Conservation (phyloP, 495 filamentous ascomycete species). For the Jackrogersella minutella region DNA sequence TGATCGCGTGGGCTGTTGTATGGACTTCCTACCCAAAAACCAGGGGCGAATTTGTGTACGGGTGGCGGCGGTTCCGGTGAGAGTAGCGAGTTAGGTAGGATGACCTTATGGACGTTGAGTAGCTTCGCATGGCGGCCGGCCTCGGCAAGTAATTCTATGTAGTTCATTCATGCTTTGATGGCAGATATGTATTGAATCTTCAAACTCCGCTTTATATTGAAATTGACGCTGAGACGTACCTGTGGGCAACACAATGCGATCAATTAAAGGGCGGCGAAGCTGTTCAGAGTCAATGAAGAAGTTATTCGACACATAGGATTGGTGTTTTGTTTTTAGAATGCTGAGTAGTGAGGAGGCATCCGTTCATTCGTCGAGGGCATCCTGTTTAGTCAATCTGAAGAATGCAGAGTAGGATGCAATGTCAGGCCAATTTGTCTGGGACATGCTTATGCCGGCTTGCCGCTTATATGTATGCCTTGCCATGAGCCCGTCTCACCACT, state of each 20-base stretch:
- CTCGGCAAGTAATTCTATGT: slow-evolving; percentile 29
- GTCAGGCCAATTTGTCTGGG: neutral
- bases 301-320: slow-evolving; percentile 15
- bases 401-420: slow-evolving; percentile 19
- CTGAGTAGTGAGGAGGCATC: slow-evolving; percentile 27
- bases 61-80: slow-evolving; percentile 4
- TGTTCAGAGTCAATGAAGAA: slow-evolving; percentile 13
- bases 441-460: slow-evolving; percentile 15
- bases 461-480: slow-evolving; percentile 16
- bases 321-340: slow-evolving; percentile 42
- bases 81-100: slow-evolving; percentile 1
- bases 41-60: neutral
- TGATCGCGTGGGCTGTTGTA: neutral
- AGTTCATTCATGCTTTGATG: slow-evolving; percentile 19
- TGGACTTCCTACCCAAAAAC: neutral
- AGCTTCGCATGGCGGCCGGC: slow-evolving; percentile 14
- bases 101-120: slow-evolving; percentile 5
- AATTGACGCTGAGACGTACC: slow-evolving; percentile 6
- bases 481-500: slow-evolving; percentile 23
- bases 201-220: slow-evolving; percentile 33
- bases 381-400: slow-evolving; percentile 30
- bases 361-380: slow-evolving; percentile 22
- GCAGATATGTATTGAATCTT: slow-evolving; percentile 15
- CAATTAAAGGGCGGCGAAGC: slow-evolving; percentile 16
- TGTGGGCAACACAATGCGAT: slow-evolving; percentile 35